Evolutionary conservation across 208 protist species (phyloP), one percentile per base, ranked within the genome.

Genomic region (Acanthamoeba royreba): DNA sequence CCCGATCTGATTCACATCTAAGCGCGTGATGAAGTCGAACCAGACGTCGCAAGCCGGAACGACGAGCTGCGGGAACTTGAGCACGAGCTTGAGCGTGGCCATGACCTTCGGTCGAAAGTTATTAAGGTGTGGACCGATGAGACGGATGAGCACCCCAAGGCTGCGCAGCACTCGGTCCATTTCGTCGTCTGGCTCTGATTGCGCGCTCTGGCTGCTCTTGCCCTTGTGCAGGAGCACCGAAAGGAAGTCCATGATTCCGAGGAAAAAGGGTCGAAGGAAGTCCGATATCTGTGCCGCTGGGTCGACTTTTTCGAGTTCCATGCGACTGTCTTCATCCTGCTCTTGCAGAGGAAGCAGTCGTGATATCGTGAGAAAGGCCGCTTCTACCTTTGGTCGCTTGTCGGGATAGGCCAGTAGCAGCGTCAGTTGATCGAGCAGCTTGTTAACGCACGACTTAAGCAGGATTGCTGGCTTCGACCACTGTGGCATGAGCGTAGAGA

Each of bases 71-170:
- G 55, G 92, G 9, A 58, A 92, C 33, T 91, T 92, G 1, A 93
- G 31, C 8, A 91, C 53, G 5, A 92, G 61, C 11, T 72, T 93
- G 19, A 95, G 19, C 33, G 94, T 94, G 69, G 86, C 94, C 94
- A 95, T 95, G 45, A 95, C 94, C 72, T 95, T 95, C 46, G 92
- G 94, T 22, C 87, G 40, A 42, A 95, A 94, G n/a, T 63, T 31
- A 38, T 94, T 94, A 0, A 95, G 53, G 11, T 46, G 31, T 2
- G 43, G 9, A 13, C 53, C 69, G 28, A 95, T 53, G 8, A 94
- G 49, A 15, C 52, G 28, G 3, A 95, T 86, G 7, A 95, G 33
- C 61, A 49, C 28, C 1, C 72, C 33, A 0, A 95, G 69, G 52
- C 47, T 77, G 1, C 72, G 43, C 92, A 95, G 43, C 94, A 92